These are phyloP conservation scores for Globisporangium parvum DNA, from an alignment of 352 stramenopile species.

Conservation along the genomic window DNA sequence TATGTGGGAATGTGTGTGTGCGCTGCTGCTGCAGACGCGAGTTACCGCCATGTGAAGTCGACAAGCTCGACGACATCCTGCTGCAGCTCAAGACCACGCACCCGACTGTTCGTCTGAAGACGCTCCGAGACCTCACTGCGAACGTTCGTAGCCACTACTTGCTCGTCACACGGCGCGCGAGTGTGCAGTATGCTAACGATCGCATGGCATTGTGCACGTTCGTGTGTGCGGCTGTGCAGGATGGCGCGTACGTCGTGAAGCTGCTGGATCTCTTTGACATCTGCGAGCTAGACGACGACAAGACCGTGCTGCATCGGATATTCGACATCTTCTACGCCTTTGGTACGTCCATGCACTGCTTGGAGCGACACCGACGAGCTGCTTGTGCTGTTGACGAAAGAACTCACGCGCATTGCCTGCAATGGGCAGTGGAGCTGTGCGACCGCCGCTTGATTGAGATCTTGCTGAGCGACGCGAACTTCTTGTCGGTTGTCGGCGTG, in stretches of 20 bases:
- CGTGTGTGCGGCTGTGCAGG: conserved; percentile 20
- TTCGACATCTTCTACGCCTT: conserved; percentile 78
- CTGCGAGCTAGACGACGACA: conserved; percentile 59
- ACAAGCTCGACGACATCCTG: conserved; percentile 60
- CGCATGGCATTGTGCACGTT: not conserved
- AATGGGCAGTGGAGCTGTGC: conserved; percentile 58
- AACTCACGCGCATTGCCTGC: not conserved
- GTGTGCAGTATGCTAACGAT: too few species aligned
- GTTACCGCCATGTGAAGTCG: conserved; percentile 56
- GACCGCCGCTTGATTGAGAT: conserved; percentile 62
- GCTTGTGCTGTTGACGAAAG: too few species aligned
- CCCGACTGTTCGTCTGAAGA: conserved; percentile 40
- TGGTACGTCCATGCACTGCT: too few species aligned
- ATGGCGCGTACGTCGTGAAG: conserved; percentile 70
- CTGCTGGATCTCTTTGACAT: conserved; percentile 71
- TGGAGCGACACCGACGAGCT: too few species aligned
- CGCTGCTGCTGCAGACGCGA: conserved; percentile 29
- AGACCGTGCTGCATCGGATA: conserved; percentile 47
- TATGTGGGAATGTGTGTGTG: too few species aligned
- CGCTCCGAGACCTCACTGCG: conserved; percentile 38
- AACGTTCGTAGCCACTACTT: conserved; percentile 22
- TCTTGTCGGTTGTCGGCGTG: conserved; percentile 76
- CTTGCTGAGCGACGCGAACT: conserved; percentile 68
- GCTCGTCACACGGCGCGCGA: too few species aligned
- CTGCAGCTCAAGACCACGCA: conserved; percentile 54